Evolutionary conservation across 2,329 filamentous ascomycete species (phyloP).

Genomic region (Aspergillus costaricaensis): DNA sequence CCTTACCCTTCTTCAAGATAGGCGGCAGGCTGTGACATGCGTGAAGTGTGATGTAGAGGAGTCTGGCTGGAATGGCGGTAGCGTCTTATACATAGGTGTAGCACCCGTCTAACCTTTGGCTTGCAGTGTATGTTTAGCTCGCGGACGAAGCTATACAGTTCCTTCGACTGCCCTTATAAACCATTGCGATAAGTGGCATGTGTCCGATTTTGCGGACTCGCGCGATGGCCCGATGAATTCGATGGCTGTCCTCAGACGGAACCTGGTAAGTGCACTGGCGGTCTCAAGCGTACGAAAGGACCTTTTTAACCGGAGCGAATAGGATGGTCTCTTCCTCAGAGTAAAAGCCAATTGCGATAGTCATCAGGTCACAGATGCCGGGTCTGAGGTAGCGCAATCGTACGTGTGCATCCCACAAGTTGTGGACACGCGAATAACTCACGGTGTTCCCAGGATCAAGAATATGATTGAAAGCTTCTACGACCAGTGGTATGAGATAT

Average conservation of each 20-base stretch:
- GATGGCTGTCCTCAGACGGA: constrained; percentile 68
- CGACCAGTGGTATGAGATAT: constrained; percentile 64
- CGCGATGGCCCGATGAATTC: constrained; percentile 73
- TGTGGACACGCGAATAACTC: constrained; percentile 2
- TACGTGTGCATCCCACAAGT: constrained; percentile 16
- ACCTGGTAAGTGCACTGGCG: constrained; percentile 54
- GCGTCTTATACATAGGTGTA: neutral
- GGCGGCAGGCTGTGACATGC: too few species aligned
- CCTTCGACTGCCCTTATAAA: constrained; percentile 67
- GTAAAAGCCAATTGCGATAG: constrained; percentile 42
- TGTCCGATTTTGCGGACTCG: constrained; percentile 62
- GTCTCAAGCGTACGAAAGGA: neutral
- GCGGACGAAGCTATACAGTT: constrained; percentile 68
- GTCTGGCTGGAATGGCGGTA: too few species aligned
- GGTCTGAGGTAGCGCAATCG: constrained; percentile 36
- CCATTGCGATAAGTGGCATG: constrained; percentile 70
- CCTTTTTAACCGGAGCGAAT: constrained; percentile 8
- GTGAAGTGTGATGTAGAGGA: too few species aligned
- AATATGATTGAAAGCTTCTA: constrained; percentile 67
- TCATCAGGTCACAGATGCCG: constrained; percentile 33
- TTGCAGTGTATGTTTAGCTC: constrained; percentile 64
- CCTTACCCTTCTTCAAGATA: too few species aligned
- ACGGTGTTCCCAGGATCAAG: constrained; percentile 47
- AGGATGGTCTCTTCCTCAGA: constrained; percentile 37
- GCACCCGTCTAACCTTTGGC: neutral